Evolutionary conservation across 495 filamentous ascomycete species (phyloP).

Genomic region (Aspergillus nidulans): DNA sequence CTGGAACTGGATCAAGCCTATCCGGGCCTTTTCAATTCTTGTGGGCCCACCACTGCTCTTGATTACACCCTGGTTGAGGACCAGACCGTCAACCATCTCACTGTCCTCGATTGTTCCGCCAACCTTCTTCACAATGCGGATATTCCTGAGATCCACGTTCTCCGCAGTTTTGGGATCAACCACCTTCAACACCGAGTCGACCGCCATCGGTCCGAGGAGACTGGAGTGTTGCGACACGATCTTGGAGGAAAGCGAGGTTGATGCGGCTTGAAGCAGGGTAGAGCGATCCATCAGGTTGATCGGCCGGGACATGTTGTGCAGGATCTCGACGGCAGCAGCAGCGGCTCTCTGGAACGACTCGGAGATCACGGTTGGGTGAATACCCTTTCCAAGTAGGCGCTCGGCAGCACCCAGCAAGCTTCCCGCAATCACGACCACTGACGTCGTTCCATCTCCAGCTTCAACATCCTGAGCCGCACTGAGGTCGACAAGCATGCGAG

Average conservation of each 20-base stretch:
- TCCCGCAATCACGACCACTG: constrained; percentile 94
- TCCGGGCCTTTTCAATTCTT: constrained; percentile 94
- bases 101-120: constrained; percentile 98
- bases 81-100: constrained; percentile 92
- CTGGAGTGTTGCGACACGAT: constrained; percentile 96
- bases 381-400: constrained; percentile 80
- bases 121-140: constrained; percentile 95
- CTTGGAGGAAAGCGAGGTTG: constrained; percentile 96
- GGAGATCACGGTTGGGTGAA: constrained; percentile 96
- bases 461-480: constrained; percentile 97
- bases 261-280: constrained; percentile 91
- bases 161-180: constrained; percentile 93
- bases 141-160: constrained; percentile 94
- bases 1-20: constrained; percentile 97
- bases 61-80: constrained; percentile 86
- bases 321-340: constrained; percentile 76
- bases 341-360: constrained; percentile 97
- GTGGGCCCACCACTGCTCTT: constrained; percentile 90
- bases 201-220: constrained; percentile 90
- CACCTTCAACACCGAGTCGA: constrained; percentile 90
- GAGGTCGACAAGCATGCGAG: constrained; percentile 97
- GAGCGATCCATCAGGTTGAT: constrained; percentile 83
- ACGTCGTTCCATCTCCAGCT: constrained; percentile 96
- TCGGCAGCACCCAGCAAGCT: constrained; percentile 92
- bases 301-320: constrained; percentile 93